phyloP scores from a whole-genome alignment of 1,284 basidiomycete genomes.

The Apiotrichum sp. region DNA sequence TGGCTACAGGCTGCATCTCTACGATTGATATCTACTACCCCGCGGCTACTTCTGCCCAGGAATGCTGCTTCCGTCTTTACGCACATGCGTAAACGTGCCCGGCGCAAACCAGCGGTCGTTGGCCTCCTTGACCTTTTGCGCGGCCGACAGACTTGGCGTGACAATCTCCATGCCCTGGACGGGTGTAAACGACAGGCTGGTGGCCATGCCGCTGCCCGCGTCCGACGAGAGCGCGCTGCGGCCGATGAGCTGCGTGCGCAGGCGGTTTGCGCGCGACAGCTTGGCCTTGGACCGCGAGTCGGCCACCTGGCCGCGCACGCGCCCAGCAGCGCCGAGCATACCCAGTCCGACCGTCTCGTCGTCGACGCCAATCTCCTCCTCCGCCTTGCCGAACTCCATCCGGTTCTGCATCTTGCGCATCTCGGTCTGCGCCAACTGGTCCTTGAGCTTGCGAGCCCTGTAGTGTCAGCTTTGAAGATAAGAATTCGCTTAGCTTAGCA shows the following conservation, averaged over 20 bases:
- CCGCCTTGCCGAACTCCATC: conserved; percentile 90
- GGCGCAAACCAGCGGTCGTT: conserved; percentile 88
- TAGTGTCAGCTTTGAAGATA: background rate
- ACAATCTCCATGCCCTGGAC: conserved; percentile 94
- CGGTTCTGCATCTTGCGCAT: conserved; percentile 94
- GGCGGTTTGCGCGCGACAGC: conserved; percentile 91
- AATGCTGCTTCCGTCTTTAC: conserved; percentile 27
- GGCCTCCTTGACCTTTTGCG: conserved; percentile 78
- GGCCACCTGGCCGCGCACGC: conserved; percentile 75
- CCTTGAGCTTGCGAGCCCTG: conserved; percentile 92
- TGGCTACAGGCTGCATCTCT: too few species aligned
- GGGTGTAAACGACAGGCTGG: conserved; percentile 88
- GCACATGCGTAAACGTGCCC: conserved; percentile 62
- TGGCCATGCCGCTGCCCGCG: conserved; percentile 69
- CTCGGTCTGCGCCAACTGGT: conserved; percentile 94
- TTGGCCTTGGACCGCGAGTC: conserved; percentile 88
- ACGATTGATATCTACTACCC: too few species aligned
- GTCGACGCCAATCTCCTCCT: conserved; percentile 91
- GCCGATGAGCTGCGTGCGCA: conserved; percentile 75
- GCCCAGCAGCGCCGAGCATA: conserved; percentile 87
- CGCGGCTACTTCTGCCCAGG: background rate
- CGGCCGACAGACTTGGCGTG: conserved; percentile 62
- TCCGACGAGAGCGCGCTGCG: conserved; percentile 58
- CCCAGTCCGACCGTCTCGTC: conserved; percentile 95
- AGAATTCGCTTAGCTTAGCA: conserved; percentile 44